Conservation (phyloP, 1,284 basidiomycete genomes). For the Rhodotorula sp. region DNA sequence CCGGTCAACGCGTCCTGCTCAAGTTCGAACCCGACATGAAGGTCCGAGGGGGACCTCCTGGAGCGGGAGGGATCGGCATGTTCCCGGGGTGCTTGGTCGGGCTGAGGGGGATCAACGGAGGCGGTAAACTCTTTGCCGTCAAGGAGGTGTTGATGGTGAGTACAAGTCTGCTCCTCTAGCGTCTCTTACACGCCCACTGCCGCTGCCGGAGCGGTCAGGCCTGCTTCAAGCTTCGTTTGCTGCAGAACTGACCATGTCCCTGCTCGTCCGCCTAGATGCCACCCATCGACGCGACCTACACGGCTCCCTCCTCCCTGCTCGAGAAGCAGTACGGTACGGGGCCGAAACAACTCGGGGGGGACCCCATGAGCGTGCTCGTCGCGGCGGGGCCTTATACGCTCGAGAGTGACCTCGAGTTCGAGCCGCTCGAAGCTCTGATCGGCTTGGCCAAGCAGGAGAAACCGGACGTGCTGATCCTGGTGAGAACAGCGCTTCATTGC, state of each 20-base stretch:
- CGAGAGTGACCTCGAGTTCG: constrained; percentile 73
- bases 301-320: constrained; percentile 46
- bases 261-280: constrained; percentile 54
- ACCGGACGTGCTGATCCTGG: constrained; percentile 77
- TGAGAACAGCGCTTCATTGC: constrained; percentile 51
- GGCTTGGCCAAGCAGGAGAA: constrained; percentile 60
- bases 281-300: constrained; percentile 49
- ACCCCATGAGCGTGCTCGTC: constrained; percentile 64
- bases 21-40: constrained; percentile 67
- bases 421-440: constrained; percentile 65
- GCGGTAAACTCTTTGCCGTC: constrained; percentile 79
- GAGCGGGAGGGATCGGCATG: constrained; percentile 68
- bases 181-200: too few relatives aligned
- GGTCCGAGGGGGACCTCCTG: constrained; percentile 62
- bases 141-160: constrained; percentile 75
- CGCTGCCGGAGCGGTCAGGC: too few relatives aligned
- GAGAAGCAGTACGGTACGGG: constrained; percentile 46
- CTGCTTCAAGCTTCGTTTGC: too few relatives aligned
- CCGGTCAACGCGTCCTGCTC: constrained; percentile 61
- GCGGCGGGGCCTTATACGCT: constrained; percentile 79
- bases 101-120: constrained; percentile 86
- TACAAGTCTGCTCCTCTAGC: constrained; percentile 5
- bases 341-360: constrained; percentile 48
- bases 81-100: constrained; percentile 89
- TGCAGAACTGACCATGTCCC: too few relatives aligned